Evolutionary conservation across 2,329 filamentous ascomycete species (phyloP).

Genomic region (Xenoacremonium recifei): DNA sequence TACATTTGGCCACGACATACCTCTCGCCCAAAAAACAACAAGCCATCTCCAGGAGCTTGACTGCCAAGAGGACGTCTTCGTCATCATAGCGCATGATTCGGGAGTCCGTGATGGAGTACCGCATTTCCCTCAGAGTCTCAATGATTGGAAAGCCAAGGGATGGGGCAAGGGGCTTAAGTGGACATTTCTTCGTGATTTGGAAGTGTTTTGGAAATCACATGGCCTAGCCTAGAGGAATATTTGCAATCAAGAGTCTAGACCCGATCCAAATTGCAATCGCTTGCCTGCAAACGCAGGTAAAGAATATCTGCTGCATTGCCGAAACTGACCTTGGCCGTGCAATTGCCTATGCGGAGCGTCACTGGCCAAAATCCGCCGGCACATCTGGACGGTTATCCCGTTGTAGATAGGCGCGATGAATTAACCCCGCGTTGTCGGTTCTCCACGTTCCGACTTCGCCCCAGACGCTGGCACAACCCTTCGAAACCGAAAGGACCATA

Average conservation of each 20-base stretch:
- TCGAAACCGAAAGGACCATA: no score
- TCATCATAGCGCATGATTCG: constrained; percentile 19
- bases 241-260: no score
- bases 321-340: no score
- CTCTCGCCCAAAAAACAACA: constrained; percentile 12
- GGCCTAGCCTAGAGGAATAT: constrained; percentile 10
- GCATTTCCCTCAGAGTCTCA: constrained; percentile 17
- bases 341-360: no score
- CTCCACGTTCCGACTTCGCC: no score
- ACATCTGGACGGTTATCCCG: no score
- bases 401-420: no score
- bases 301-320: no score
- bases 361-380: no score
- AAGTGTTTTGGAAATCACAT: constrained; percentile 16
- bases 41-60: constrained; percentile 17
- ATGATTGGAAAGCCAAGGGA: constrained; percentile 17
- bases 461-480: no score
- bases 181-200: constrained; percentile 18
- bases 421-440: no score
- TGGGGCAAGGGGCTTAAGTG: constrained; percentile 15
- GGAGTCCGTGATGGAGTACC: constrained; percentile 19
- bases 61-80: constrained; percentile 18
- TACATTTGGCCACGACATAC: constrained; percentile 17
- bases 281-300: constrained; percentile 1
- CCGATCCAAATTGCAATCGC: no score